phyloP scores from a whole-genome alignment of 78 protist genomes.

The Creolimax fragrantissima region DNA sequence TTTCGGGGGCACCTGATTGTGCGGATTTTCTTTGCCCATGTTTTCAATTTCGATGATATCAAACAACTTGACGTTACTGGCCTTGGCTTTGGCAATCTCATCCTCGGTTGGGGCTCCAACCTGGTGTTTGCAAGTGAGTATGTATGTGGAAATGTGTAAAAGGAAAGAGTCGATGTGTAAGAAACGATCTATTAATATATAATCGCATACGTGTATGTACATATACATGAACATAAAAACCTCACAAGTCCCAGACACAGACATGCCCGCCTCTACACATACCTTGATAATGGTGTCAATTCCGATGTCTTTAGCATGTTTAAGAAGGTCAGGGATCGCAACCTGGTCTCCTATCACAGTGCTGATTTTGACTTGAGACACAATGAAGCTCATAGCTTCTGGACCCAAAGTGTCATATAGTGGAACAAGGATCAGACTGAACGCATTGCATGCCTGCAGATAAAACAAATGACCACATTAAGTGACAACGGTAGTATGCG shows the following conservation, averaged over 20 bases:
- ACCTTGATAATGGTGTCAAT: not conserved
- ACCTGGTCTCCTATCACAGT: not conserved
- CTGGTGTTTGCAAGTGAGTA: too few species aligned
- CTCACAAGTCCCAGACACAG: not conserved
- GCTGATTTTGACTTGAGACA: constrained; percentile 40
- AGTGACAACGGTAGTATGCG: too few species aligned
- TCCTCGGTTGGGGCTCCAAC: not conserved
- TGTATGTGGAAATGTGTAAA: too few species aligned
- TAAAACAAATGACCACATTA: constrained; percentile 50
- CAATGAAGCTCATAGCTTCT: constrained; percentile 47
- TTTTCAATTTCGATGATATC: not conserved
- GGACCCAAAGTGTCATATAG: constrained; percentile 57
- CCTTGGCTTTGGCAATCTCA: not conserved
- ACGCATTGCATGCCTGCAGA: constrained; percentile 39
- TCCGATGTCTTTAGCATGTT: not conserved
- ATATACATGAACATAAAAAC: not conserved
- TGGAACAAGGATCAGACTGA: constrained; percentile 14
- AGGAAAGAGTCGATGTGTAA: too few species aligned
- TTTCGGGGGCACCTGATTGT: not conserved
- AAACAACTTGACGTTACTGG: not conserved
- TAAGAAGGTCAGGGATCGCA: not conserved
- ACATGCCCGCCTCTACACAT: not conserved
- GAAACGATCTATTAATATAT: too few species aligned
- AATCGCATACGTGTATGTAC: not conserved
- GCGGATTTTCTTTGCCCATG: not conserved